Percentiles rank a stretch among this genome's conserved stretches.
Evolutionary conservation across 1,139 yeast species (phyloP).

Genomic region (Sugiyamaella xylanicola): DNA sequence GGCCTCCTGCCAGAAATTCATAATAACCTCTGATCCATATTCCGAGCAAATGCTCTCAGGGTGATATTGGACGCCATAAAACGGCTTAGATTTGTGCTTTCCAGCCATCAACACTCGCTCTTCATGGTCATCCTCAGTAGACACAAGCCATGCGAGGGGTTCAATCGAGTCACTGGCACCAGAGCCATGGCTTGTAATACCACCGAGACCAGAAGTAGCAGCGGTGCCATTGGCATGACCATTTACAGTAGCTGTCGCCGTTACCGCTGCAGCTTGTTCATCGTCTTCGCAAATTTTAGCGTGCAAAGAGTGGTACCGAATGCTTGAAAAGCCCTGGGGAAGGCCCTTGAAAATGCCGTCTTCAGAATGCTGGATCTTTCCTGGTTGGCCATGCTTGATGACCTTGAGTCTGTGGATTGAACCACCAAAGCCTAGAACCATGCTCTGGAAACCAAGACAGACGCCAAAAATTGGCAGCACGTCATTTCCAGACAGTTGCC

Average conservation of each 20-base stretch:
- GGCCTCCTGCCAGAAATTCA: slow-evolving; percentile 66
- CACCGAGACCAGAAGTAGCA: background rate
- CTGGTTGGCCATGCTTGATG: slow-evolving; percentile 87
- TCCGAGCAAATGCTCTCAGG: slow-evolving; percentile 92
- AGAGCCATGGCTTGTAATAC: slow-evolving; percentile 14
- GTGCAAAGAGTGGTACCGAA: slow-evolving; percentile 85
- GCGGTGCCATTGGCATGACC: background rate
- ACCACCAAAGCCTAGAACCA: slow-evolving; percentile 70
- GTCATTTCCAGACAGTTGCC: slow-evolving; percentile 37
- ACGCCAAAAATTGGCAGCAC: slow-evolving; percentile 80
- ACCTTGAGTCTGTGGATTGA: slow-evolving; percentile 53
- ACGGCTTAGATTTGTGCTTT: slow-evolving; percentile 60
- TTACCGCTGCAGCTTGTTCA: background rate
- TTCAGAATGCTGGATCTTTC: slow-evolving; percentile 47
- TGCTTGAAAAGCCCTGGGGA: slow-evolving; percentile 58
- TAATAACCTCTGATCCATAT: slow-evolving; percentile 59
- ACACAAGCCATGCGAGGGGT: slow-evolving; percentile 31
- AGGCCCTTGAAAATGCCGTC: slow-evolving; percentile 47
- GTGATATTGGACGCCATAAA: slow-evolving; percentile 94
- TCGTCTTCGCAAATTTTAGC: slow-evolving; percentile 43
- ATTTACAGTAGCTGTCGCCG: background rate
- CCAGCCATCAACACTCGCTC: slow-evolving; percentile 75
- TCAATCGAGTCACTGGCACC: slow-evolving; percentile 30
- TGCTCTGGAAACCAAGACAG: slow-evolving; percentile 88
- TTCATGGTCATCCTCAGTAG: slow-evolving; percentile 26